Evolutionary conservation across 2,329 filamentous ascomycete species (phyloP), one percentile per base, ranked within the genome.

Genomic region (Nannizziopsis barbatae): DNA sequence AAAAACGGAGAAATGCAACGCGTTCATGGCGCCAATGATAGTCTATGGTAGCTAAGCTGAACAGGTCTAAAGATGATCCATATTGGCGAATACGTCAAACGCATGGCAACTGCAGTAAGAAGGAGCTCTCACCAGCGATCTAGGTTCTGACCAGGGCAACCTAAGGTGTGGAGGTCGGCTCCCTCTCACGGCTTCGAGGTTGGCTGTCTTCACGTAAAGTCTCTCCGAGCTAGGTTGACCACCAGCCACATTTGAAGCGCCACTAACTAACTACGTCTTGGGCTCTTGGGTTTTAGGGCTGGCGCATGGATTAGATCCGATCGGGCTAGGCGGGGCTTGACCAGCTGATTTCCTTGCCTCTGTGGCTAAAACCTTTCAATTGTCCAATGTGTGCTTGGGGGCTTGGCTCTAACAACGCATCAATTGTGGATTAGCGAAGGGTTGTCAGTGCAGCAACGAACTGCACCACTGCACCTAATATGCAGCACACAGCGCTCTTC

Each of bases 291-390:
- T 27, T 27, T 27, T 30, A 33, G n/a, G 49, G 45, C 42, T 47
- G 36, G 30, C 32, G 32, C 30, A 22, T 37, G 18, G 18, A 15
- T 32, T 42, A 47, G 42, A n/a, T 39, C 30, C 1, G 18, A 41
- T 41, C 17, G 0, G 38, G 45, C 44, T 42, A 48, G 45, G 45
- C 14, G 43, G 11, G 36, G 51, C 39, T 49, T 47, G 42, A 33
- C 9, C 40, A 54, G 52, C 52, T 54, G 52, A 54, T 49, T 22
- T 17, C 31, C 36, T 52, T 45, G 46, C 46, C 43, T 44, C 46
- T 31, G 52, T 52, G 52, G 52, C 52, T 51, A 54, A 54, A 53
- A 49, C 32, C 9, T 14, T n/a, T 15, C 31, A 2, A 14, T 8
- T 41, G 20, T 41, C 50, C 50, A 48, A 49, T 52, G 31, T n/a